Evolutionary conservation across 2,329 filamentous ascomycete genomes (phyloP).

Genomic region (Exophiala aquamarina): DNA sequence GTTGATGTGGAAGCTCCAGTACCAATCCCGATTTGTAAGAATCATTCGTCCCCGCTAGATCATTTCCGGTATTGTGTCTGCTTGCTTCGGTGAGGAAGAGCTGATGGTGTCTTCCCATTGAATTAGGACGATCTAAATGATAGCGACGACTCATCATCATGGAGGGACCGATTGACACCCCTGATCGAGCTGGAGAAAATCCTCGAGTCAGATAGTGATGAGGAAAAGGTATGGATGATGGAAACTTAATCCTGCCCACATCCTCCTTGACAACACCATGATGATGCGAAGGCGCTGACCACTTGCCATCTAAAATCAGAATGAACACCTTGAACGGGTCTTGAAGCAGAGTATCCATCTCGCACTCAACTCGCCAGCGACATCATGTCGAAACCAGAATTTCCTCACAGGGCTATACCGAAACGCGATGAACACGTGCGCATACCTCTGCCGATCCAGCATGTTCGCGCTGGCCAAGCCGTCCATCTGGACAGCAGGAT

Average conservation of each 20-base stretch:
- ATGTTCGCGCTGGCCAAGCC: conserved; percentile 60
- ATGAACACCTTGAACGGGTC: conserved; percentile 28
- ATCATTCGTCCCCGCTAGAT: too few species aligned
- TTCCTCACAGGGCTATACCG: conserved; percentile 42
- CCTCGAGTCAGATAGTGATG: too few species aligned
- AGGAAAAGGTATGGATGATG: too few species aligned
- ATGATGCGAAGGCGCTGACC: too few species aligned
- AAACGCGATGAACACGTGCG: conserved; percentile 50
- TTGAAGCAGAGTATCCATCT: conserved; percentile 33
- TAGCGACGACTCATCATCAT: too few species aligned
- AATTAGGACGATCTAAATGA: too few species aligned
- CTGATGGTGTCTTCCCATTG: not conserved
- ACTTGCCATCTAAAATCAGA: conserved; percentile 9
- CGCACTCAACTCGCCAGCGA: conserved; percentile 46
- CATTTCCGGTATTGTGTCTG: too few species aligned
- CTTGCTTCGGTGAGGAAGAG: too few species aligned
- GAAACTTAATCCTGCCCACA: conserved; percentile 23
- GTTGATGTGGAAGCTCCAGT: conserved; percentile 62
- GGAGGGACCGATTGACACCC: too few species aligned
- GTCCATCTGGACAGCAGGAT: conserved; percentile 38
- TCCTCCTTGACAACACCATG: not conserved
- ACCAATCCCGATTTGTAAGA: conserved; percentile 57
- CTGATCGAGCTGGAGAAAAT: too few species aligned
- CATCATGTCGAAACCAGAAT: conserved; percentile 45
- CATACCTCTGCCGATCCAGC: conserved; percentile 64